phyloP scores from a whole-genome alignment of 495 filamentous ascomycete species.

The Penicillium robsamsonii region DNA sequence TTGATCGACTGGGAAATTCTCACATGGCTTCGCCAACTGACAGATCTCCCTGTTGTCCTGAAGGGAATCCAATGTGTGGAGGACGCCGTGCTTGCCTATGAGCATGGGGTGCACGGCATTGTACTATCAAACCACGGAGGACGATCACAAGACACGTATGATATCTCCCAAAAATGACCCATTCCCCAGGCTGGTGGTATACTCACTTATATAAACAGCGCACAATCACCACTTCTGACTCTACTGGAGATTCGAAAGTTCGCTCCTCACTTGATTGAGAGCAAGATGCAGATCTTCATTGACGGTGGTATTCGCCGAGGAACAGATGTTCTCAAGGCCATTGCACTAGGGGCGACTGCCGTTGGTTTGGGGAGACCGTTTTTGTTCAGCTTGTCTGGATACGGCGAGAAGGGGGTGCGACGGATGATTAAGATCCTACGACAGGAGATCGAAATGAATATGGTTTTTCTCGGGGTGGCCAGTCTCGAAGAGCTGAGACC shows the following conservation, averaged over 20 bases:
- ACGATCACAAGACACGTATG: slow-evolving; percentile 44
- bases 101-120: slow-evolving; percentile 74
- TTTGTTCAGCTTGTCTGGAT: slow-evolving; percentile 74
- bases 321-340: slow-evolving; percentile 85
- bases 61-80: slow-evolving; percentile 90
- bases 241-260: slow-evolving; percentile 69
- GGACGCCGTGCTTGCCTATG: slow-evolving; percentile 73
- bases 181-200: slow-evolving; percentile 7
- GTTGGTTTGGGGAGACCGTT: slow-evolving; percentile 86
- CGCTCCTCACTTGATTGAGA: slow-evolving; percentile 50
- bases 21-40: slow-evolving; percentile 74
- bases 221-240: slow-evolving; percentile 70
- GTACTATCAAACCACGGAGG: slow-evolving; percentile 60
- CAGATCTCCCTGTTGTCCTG: slow-evolving; percentile 80
- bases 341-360: slow-evolving; percentile 80
- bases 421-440: slow-evolving; percentile 35
- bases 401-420: slow-evolving; percentile 36
- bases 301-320: slow-evolving; percentile 82
- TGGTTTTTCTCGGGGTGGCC: slow-evolving; percentile 37
- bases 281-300: slow-evolving; percentile 75
- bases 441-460: slow-evolving; percentile 41
- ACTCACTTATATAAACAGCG: slow-evolving; percentile 57
- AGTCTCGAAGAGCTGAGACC: slow-evolving; percentile 27
- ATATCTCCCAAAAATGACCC: slow-evolving; percentile 16
- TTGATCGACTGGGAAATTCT: slow-evolving; percentile 76